Base-by-base conservation (phyloP, 257 asterid species). In the Nicotiana benthamiana region DNA sequence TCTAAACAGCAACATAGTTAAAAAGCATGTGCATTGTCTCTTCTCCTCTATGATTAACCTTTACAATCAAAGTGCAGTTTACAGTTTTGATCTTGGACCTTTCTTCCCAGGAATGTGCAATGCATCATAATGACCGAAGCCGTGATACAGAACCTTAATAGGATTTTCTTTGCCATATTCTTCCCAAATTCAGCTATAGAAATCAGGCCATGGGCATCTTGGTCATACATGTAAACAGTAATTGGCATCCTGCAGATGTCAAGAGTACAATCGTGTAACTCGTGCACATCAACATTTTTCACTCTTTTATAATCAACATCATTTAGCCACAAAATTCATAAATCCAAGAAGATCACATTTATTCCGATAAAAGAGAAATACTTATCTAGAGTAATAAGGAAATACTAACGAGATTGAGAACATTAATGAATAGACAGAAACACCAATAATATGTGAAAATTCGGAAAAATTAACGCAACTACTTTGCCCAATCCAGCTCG, bases 181-280 rank as follows among this genome's bases (percentile, higher is more conserved):
- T 87, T 94, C 95, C 98, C 99, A 20, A 94, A 96, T 86, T 94
- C 98, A 0, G 97, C 97, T 51, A 95, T 95, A 11, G 97, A 88
- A 84, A 95, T 92, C 86, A 95, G 87, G 67, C 97, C 97, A 48
- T 91, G 87, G 1, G 92, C 86, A 43, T 91, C 93, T 82, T 85
- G 57, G 75, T 95, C 96, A 36, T 79, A 80, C 90, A 95, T 95
- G 96, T 92, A 93, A 5, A 95, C 99, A 1, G 90, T 93, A 82
- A 95, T 95, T 59, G 99, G 98, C 96, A 91, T 89, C 91, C 99
- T 95, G 88, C 75, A 85, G 24, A 76, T 28, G 22, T 30, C 51
- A 43, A 54, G 34, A 80, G 26, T n/a, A 82, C 76, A 62, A 22
- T 20, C 26, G 24, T 72, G 20, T 13, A 68, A 54, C 56, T 27